Base-by-base conservation (phyloP, 306 rosid genomes). In the Luffa acutangula region DNA sequence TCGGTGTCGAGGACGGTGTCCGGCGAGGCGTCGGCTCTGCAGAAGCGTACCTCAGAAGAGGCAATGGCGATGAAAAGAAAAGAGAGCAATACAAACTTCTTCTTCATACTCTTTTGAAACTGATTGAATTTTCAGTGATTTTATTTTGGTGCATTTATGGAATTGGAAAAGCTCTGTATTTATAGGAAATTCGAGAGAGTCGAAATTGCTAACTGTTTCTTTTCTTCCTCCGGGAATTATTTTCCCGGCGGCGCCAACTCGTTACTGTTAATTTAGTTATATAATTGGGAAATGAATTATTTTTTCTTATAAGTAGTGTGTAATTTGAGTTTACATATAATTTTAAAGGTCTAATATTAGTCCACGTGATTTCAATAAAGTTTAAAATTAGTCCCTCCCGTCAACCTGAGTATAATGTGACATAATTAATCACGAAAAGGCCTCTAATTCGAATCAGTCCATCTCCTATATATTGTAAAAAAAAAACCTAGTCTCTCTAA, bases 1-100 rank as follows among this genome's bases (percentile, higher is more conserved):
- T 57, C 17, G 33, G 48, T 77, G 84, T 86, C 92, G 41, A 79
- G 79, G 25, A 88, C 92, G 12, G 92, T 76, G 2, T 81, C 85
- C 1, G 85, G 84, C 18, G 76, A 62, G n/a, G 86, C 85, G 7
- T 48, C 79, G 12, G 83, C 83, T 62, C 18, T 79, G 6, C 78
- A 77, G 0, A 57, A 34, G 18, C 79, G 74, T 12, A 45, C 39
- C 41, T 62, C 18, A 64, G 57, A n/a, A 1, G 84, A 21, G 18
- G 34, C 70, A 51, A 81, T 71, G 60, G 77, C 52, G 42, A 87
- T 1, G 11, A 15, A 11, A 8, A 62, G 67, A 62, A 62, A 45
- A 69, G 25, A 42, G 4, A 62, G 67, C 31, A 62, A 62, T 62
- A 9, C 39, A 62, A 34, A 62, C 13, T 62, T 62, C 13, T 62